A percentile compares a stretch with the other conserved stretches of the same genome.
These are phyloP conservation scores for Avena insularis DNA, from an alignment of 176 grass and related monocot genomes.

Conservation along the genomic window DNA sequence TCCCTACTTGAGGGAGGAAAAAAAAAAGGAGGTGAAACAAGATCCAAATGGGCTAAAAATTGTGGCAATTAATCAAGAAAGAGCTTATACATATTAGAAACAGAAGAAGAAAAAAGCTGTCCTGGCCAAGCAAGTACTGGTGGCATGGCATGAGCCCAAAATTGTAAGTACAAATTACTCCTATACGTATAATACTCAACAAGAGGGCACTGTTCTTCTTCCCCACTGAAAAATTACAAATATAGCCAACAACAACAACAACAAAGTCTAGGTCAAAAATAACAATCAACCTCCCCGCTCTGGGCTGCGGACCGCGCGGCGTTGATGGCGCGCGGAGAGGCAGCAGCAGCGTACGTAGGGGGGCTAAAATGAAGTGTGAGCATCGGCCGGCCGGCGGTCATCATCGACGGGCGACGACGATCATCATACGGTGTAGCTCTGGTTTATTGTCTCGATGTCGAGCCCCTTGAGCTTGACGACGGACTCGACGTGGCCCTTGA, in stretches of 20 bases:
- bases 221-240: conserved; percentile 18
- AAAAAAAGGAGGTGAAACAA: neutral
- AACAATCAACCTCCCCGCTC: neutral
- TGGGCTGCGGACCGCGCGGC: neutral
- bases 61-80: neutral
- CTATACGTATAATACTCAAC: neutral
- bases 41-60: neutral
- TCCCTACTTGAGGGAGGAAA: too few species aligned
- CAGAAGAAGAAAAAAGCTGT: conserved; percentile 1
- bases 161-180: neutral
- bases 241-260: conserved; percentile 3
- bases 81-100: conserved; percentile 18
- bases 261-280: conserved; percentile 1
- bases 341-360: neutral
- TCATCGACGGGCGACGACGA: neutral
- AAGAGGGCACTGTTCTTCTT: conserved; percentile 32
- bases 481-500: conserved; percentile 63
- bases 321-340: neutral
- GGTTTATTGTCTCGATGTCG: conserved; percentile 64
- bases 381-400: neutral
- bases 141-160: neutral
- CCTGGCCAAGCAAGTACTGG: neutral
- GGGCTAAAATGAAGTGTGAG: neutral
- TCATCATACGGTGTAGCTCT: conserved; percentile 61
- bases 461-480: conserved; percentile 71